Conservation (phyloP, 345 rosid genomes). For the Corchorus olitorius region DNA sequence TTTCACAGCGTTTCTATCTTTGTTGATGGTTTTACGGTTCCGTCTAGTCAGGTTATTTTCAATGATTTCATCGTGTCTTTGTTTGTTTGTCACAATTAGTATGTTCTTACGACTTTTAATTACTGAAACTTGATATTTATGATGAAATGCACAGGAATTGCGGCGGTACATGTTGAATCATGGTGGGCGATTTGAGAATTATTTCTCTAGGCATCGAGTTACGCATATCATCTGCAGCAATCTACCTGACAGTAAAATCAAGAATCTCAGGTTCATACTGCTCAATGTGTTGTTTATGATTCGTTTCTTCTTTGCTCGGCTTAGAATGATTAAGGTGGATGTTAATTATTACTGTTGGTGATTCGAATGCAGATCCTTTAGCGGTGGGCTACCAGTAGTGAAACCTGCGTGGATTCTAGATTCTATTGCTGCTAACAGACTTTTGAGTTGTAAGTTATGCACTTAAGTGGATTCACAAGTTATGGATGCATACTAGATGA, state of each 20-base stretch:
- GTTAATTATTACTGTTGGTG: slow-evolving; percentile 10
- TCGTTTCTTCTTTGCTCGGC: neutral
- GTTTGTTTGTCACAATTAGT: neutral
- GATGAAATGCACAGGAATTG: slow-evolving; percentile 56
- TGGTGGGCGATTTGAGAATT: slow-evolving; percentile 84
- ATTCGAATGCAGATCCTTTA: slow-evolving; percentile 68
- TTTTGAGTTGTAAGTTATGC: slow-evolving; percentile 73
- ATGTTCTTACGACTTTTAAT: neutral
- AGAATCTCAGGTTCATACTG: slow-evolving; percentile 67
- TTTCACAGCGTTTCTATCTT: slow-evolving; percentile 90
- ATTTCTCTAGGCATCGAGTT: slow-evolving; percentile 79
- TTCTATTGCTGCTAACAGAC: slow-evolving; percentile 70
- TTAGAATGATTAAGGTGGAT: neutral
- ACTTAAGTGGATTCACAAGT: slow-evolving; percentile 12
- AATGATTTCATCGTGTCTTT: neutral
- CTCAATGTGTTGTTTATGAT: neutral
- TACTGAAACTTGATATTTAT: neutral
- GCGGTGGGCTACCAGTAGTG: slow-evolving; percentile 90
- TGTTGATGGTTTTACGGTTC: slow-evolving; percentile 89
- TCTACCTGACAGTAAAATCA: slow-evolving; percentile 82
- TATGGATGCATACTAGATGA: slow-evolving; percentile 6
- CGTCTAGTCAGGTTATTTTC: slow-evolving; percentile 79
- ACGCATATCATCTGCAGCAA: slow-evolving; percentile 93
- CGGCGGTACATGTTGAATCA: slow-evolving; percentile 67
- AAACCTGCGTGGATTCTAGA: slow-evolving; percentile 91